Evolutionary conservation across 1,284 basidiomycete genomes (phyloP).

Genomic region (Hortiboletus rubellus): DNA sequence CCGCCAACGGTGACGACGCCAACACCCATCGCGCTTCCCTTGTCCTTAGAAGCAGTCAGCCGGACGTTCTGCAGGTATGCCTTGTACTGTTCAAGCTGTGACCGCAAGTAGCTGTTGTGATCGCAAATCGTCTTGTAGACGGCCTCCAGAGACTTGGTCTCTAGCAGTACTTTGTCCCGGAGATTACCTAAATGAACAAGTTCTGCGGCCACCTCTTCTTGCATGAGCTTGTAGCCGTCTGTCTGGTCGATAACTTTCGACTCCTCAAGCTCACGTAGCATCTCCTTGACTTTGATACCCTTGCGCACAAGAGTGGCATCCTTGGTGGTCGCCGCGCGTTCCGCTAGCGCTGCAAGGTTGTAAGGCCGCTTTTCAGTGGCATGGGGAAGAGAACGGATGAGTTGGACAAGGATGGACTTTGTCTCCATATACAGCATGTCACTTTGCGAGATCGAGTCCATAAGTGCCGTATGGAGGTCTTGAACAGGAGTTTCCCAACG

Average conservation of each 20-base stretch:
- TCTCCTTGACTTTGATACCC: constrained; percentile 99
- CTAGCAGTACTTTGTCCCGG: constrained; percentile 91
- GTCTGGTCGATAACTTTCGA: constrained; percentile 79
- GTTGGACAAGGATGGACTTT: constrained; percentile 98
- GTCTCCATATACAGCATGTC: constrained; percentile 99
- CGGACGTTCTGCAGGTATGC: constrained; percentile 98
- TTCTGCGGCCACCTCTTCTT: constrained; percentile 95
- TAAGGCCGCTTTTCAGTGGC: constrained; percentile 84
- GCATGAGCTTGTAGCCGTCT: constrained; percentile 93
- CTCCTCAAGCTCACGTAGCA: constrained; percentile 95
- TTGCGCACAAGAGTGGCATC: constrained; percentile 93
- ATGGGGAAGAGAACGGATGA: constrained; percentile 92
- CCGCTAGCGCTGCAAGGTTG: constrained; percentile 87
- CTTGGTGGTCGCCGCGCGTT: constrained; percentile 95
- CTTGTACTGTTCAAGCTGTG: constrained; percentile 99
- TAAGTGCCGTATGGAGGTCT: constrained; percentile 93
- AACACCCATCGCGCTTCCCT: constrained; percentile 81
- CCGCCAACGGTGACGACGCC: constrained; percentile 96
- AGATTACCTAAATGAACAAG: constrained; percentile 95
- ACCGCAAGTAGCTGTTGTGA: constrained; percentile 96
- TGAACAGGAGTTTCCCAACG: constrained; percentile 99
- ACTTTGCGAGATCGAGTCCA: constrained; percentile 96
- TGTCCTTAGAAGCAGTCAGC: constrained; percentile 84
- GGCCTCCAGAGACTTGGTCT: constrained; percentile 90
- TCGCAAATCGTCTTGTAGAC: constrained; percentile 99